Evolutionary conservation across 1,284 basidiomycete genomes (phyloP), one percentile per base, ranked within the genome.

Genomic region (Porogramme epimiltina): DNA sequence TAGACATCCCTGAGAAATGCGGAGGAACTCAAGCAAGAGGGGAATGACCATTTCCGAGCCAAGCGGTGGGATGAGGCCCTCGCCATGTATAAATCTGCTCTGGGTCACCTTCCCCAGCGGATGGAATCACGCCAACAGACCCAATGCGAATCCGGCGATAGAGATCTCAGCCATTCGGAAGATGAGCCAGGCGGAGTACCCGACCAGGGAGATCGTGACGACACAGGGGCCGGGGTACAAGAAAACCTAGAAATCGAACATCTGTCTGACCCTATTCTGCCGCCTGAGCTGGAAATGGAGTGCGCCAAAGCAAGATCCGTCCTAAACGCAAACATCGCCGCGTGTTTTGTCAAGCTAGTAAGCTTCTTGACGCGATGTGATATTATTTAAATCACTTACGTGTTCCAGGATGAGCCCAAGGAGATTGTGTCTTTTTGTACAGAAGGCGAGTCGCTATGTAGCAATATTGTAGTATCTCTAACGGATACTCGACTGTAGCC

Each of bases 271-370:
- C n/a, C n/a, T n/a, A 13, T 6, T 2, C 57, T 63, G 42, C 52
- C 69, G 15, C 62, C 67, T 16, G 64, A 64, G 20, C 55, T 78
- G 23, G 76, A 84, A 40, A 55, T 66, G 31, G 73, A 82, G 53
- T 79, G 71, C 56, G 73, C 77, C 4, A 84, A 81, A 60, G 74
- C 80, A 19, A 78, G 91, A 52, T 78, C 90, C 15, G 72, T 89
- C 11, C 63, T 94, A 52, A 80, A 90, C 61, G 84, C 87, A 33
- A 95, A 95, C 62, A 84, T 93, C 33, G 91, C 81, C 1, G 93
- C 92, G 49, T 92, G 89, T 61, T 76, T 85, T 64, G 76, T 89
- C 2, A 90, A 91, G 63, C 68, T 90, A 65, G 91, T 91, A 64
- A 61, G 82, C 64, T 45, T 36, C 25, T 19, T 3, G 34, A 16